Conservation (phyloP, 345 rosid species). For the Pelargonium nanum region DNA sequence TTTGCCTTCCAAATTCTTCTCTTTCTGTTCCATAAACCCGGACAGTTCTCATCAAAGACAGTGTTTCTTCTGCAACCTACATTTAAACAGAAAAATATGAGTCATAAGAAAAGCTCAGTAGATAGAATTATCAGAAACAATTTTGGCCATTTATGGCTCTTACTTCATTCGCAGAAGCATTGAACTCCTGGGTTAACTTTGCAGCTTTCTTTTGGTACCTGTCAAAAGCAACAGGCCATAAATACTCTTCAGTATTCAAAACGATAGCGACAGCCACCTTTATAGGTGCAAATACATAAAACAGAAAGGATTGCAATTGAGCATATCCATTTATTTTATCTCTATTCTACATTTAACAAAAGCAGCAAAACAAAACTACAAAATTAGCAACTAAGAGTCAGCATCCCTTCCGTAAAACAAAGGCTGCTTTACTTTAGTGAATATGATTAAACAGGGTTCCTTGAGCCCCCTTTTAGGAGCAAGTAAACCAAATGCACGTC, state of each 20-base stretch:
- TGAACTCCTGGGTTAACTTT: conserved; percentile 36
- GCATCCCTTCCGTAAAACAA: no score
- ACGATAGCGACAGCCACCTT: no score
- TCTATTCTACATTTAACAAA: no score
- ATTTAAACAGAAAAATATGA: conserved; percentile 9
- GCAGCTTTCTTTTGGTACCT: conserved; percentile 51
- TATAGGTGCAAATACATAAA: no score
- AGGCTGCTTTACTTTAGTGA: no score
- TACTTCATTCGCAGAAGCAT: conserved; percentile 39
- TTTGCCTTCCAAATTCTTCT: conserved; percentile 41
- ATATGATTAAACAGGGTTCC: no score
- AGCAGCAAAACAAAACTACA: no score
- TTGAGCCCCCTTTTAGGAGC: no score
- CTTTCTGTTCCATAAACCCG: conserved; percentile 36
- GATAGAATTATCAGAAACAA: conserved; percentile 1
- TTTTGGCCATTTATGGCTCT: conserved; percentile 4
- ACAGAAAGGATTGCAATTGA: no score
- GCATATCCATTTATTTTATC: no score
- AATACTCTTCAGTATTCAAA: neutral
- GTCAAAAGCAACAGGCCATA: conserved; percentile 7
- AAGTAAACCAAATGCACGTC: no score
- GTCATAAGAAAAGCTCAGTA: conserved; percentile 4
- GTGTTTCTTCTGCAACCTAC: conserved; percentile 42
- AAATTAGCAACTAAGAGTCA: no score
- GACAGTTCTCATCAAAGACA: conserved; percentile 35